These are phyloP conservation scores for Capsicum baccatum DNA, from an alignment of 257 asterid species.

Conservation along the genomic window DNA sequence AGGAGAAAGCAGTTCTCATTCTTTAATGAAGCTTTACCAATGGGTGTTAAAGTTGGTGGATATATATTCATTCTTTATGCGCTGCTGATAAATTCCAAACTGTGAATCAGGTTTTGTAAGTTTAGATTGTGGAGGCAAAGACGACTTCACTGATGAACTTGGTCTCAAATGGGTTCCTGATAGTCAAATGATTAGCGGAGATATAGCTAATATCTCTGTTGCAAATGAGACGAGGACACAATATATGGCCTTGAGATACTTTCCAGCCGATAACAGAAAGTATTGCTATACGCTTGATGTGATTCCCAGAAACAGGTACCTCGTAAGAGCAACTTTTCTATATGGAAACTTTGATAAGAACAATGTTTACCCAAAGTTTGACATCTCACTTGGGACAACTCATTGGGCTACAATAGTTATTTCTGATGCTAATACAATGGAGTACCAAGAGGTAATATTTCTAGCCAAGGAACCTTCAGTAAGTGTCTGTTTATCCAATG, in stretches of 20 bases:
- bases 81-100: conserved; percentile 25
- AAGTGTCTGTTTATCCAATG: conserved; percentile 92
- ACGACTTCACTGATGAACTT: conserved; percentile 68
- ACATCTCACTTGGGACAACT: conserved; percentile 87
- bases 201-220: conserved; percentile 58
- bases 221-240: conserved; percentile 73
- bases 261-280: conserved; percentile 83
- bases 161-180: conserved; percentile 86
- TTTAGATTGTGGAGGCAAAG: conserved; percentile 86
- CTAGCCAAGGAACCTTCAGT: conserved; percentile 78
- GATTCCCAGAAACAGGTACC: conserved; percentile 78
- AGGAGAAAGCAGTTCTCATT: neutral
- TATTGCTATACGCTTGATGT: conserved; percentile 87
- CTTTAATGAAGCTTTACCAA: neutral
- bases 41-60: conserved; percentile 18
- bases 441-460: conserved; percentile 83
- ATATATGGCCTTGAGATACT: conserved; percentile 69
- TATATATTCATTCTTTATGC: neutral
- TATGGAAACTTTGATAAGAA: conserved; percentile 81
- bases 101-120: conserved; percentile 81
- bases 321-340: conserved; percentile 85
- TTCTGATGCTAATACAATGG: conserved; percentile 78
- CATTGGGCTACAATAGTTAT: conserved; percentile 90
- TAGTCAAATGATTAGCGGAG: conserved; percentile 58
- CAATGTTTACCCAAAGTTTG: conserved; percentile 90